Base-by-base conservation (phyloP, 1,139 yeast species). In the Kurtzmaniella quercitrusa region DNA sequence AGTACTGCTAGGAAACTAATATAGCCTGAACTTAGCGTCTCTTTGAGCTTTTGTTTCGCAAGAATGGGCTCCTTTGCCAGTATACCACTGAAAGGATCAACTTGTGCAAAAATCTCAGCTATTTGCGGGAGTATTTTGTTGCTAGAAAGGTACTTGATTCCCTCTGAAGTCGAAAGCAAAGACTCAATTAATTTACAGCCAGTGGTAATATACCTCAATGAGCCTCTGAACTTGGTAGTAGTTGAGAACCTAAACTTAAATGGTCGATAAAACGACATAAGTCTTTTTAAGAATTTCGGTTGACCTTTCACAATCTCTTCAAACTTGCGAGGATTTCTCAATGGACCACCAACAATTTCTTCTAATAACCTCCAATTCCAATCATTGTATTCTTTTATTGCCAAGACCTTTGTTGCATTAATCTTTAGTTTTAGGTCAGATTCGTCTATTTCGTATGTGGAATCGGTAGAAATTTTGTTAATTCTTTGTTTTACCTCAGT, bases 191-290 rank as follows among this genome's bases (percentile, higher is more conserved):
- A 69, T 38, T 80, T 84, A 51, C 88, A 78, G 0, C 97, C 97
- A 7, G 84, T 82, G 41, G 71, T 75, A 21, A 86, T 75, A 50
- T 84, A 87, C 47, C 74, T 69, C 38, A 74, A 68, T 50, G 79
- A 70, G 5, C 22, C 28, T 14, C 21, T 16, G 9, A 16, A 22
- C 12, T 37, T 37, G 2, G 15, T 4, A 4, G 47, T 33, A 16
- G 47, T 47, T 9, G 55, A 38, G 59, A 88, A 93, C 45, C 96
- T 66, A 55, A 83, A 82, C 60, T 93, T 89, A 64, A 91, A 85
- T 0, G 99, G 98, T 40, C 98, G 73, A 58, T 83, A 93, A 58
- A 93, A 94, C 2, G 96, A 86, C 54, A 91, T 63, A 26, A 93
- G 61, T 44, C 97, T 68, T 56, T 93, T 91, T 60, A 91, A 74